Conservation (phyloP, 305 asterid genomes). For the Rubia occidens region DNA sequence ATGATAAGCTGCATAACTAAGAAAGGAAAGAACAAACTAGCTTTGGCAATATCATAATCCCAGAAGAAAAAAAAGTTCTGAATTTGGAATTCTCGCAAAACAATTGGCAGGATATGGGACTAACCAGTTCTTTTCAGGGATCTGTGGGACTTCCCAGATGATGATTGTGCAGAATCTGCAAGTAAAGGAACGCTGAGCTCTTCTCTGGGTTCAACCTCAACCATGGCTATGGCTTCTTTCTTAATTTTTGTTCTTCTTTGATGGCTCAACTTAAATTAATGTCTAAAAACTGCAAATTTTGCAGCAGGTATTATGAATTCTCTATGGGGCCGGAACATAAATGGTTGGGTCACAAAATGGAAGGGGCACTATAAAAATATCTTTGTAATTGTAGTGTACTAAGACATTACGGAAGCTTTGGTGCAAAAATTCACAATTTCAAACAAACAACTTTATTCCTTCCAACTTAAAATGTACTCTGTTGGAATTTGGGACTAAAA, state of each 20-base stretch:
- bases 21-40: not conserved
- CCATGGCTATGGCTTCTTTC: slow-evolving; percentile 27
- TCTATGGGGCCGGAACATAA: not conserved
- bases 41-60: slow-evolving; percentile 1
- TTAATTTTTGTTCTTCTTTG: not conserved
- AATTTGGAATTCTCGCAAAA: not conserved
- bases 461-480: not conserved
- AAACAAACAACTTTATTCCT: not conserved
- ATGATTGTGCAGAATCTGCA: slow-evolving; percentile 30
- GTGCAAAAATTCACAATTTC: not conserved
- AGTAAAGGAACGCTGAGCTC: slow-evolving; percentile 28
- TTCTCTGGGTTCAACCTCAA: slow-evolving; percentile 25
- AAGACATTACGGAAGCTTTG: not conserved
- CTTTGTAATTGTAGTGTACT: not conserved
- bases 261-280: not conserved
- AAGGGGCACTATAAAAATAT: not conserved
- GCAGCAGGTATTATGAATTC: not conserved
- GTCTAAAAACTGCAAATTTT: not conserved
- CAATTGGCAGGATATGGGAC: slow-evolving; percentile 4
- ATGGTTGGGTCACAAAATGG: not conserved
- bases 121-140: slow-evolving; percentile 38
- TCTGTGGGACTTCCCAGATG: slow-evolving; percentile 26
- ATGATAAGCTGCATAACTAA: not conserved
- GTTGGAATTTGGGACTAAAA: not conserved
- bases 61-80: slow-evolving; percentile 2